Conservation (phyloP, 2,329 filamentous ascomycete species). For the Aspergillus pseudonomiae region DNA sequence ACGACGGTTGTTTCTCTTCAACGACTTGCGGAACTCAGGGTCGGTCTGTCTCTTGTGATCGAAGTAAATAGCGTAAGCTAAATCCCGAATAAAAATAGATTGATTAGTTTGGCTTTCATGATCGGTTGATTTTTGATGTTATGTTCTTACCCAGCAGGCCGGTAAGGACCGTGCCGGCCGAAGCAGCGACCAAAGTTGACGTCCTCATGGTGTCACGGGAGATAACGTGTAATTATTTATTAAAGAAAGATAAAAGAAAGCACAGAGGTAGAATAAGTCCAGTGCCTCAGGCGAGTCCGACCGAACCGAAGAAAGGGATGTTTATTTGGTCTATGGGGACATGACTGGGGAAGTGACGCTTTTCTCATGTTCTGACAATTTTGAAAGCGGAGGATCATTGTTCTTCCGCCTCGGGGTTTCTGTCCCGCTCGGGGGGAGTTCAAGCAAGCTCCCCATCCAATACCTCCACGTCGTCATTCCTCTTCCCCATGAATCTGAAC, state of each 20-base stretch:
- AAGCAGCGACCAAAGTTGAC: constrained; percentile 61
- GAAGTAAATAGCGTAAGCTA: constrained; percentile 68
- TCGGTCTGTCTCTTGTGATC: constrained; percentile 67
- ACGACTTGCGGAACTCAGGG: constrained; percentile 62
- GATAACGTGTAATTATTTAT: neutral
- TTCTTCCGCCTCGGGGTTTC: constrained; percentile 43
- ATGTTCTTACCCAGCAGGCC: constrained; percentile 55
- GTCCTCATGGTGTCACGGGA: constrained; percentile 52
- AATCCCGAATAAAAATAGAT: neutral
- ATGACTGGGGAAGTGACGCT: constrained; percentile 4
- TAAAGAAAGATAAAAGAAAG: constrained; percentile 13
- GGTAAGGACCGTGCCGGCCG: constrained; percentile 61
- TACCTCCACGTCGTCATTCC: constrained; percentile 12
- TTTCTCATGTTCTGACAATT: constrained; percentile 26
- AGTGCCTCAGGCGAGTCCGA: neutral
- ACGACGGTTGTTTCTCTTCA: constrained; percentile 55
- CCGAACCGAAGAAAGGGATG: neutral
- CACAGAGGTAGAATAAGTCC: neutral
- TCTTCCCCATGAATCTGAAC: constrained; percentile 12
- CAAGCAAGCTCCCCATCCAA: constrained; percentile 9
- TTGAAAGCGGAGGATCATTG: constrained; percentile 38
- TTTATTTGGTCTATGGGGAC: constrained; percentile 1
- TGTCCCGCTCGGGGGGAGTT: constrained; percentile 28
- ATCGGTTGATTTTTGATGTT: neutral
- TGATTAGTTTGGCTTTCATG: constrained; percentile 11